Base-by-base conservation (phyloP, 345 rosid genomes). In the Camelina hispida region DNA sequence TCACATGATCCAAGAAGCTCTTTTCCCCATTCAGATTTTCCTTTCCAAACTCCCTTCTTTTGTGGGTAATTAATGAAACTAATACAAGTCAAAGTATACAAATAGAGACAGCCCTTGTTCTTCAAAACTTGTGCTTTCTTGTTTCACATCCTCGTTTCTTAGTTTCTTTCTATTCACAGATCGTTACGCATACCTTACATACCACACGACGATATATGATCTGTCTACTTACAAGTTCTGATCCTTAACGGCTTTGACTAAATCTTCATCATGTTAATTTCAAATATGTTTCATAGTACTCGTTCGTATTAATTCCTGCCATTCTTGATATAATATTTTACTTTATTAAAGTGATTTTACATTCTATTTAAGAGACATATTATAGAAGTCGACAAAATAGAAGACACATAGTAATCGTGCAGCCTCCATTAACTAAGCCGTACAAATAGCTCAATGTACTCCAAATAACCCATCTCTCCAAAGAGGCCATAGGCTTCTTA, bases 1-100 rank as follows among this genome's bases (percentile, higher is more conserved):
- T 61, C 74, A 66, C 81, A 78, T 72, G 81, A 78, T 78, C 81
- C 81, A 72, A 72, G 74, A 66, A 67, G 73, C 81, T 67, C 77
- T 43, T 28, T 60, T 43, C 5, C 78, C 74, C 73, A 72, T 67
- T 64, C 62, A 60, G 81, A 72, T 78, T 78, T 60, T 60, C 65
- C 37, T 66, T 72, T 72, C 69, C 73, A 72, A 72, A 23, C 50
- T 1, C 25, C 59, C 28, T 16, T 48, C 17, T 28, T 68, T 35
- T 42, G 56, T 68, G 64, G 38, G 48, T 61, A 53, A 57, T 30
- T 38, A 78, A 48, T 40, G 23, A 58, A 64, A 25, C 18, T 35
- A 56, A 57, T 46, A 12, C 20, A 55, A 77, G 76, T 77, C 67
- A 47, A 37, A 77, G 61, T 70, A 70, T 23, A 53, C 38, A 30